phyloP scores from a whole-genome alignment of 768 basidiomycete genomes.

The Mycena rosella region DNA sequence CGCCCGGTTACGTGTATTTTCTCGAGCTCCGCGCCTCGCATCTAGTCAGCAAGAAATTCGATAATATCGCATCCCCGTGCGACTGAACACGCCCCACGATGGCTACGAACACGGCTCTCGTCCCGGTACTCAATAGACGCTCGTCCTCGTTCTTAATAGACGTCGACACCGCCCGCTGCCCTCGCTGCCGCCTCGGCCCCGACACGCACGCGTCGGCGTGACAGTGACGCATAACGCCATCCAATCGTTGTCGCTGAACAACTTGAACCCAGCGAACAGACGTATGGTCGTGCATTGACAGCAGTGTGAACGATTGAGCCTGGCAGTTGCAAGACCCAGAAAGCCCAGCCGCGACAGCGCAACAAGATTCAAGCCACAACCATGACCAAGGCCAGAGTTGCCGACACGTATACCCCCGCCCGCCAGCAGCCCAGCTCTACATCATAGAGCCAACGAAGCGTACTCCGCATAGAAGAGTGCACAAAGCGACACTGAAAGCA shows the following conservation, averaged over 20 bases:
- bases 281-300: neutral
- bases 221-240: neutral
- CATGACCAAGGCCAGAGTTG: no score
- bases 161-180: neutral
- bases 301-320: neutral
- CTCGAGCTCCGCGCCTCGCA: no score
- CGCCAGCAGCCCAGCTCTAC: neutral
- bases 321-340: neutral
- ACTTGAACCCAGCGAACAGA: neutral
- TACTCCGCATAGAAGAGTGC: neutral
- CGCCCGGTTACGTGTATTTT: no score
- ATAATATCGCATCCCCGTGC: no score
- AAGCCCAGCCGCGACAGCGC: neutral
- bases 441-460: neutral
- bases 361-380: neutral
- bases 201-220: neutral
- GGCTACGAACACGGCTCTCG: no score
- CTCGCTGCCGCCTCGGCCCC: no score
- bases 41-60: no score
- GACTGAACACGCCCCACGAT: no score
- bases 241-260: neutral
- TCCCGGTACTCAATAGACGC: no score
- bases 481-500: neutral
- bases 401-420: neutral
- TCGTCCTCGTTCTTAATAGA: no score